phyloP scores from a whole-genome alignment of 495 filamentous ascomycete genomes.

The Ramalina intermedia region DNA sequence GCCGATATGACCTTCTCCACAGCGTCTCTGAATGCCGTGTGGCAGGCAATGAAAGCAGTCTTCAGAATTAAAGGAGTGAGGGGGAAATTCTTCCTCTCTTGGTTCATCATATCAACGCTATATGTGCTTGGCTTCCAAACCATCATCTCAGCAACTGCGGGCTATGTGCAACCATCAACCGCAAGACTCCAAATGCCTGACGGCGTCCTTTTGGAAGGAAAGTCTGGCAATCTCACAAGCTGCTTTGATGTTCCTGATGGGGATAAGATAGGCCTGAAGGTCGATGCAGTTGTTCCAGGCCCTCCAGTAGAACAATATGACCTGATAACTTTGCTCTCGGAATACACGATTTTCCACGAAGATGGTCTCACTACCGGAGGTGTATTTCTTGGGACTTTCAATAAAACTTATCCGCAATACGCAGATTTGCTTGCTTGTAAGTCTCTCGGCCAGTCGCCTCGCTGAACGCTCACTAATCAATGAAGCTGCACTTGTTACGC shows the following conservation, averaged over 20 bases:
- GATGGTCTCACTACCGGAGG: neutral
- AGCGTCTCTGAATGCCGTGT: slow-evolving; percentile 4
- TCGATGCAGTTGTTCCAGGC: neutral
- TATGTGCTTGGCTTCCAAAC: slow-evolving; percentile 18
- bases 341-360: neutral
- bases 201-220: slow-evolving; percentile 4
- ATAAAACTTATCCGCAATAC: neutral
- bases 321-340: no score
- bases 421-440: neutral
- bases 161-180: slow-evolving; percentile 5
- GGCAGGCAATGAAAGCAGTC: neutral
- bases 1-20: slow-evolving; percentile 11
- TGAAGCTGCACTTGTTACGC: no score
- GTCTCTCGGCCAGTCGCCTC: neutral
- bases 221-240: slow-evolving; percentile 1
- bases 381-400: neutral
- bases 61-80: slow-evolving; percentile 4
- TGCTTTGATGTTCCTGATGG: slow-evolving; percentile 5
- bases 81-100: slow-evolving; percentile 9
- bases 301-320: slow-evolving; percentile 1
- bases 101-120: slow-evolving; percentile 13
- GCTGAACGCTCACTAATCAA: neutral
- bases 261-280: slow-evolving; percentile 1
- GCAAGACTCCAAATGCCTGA: slow-evolving; percentile 1
- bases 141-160: slow-evolving; percentile 15